Evolutionary conservation across 2,329 filamentous ascomycete species (phyloP), one percentile per base, ranked within the genome.

Genomic region (Microcyclosporella mali): DNA sequence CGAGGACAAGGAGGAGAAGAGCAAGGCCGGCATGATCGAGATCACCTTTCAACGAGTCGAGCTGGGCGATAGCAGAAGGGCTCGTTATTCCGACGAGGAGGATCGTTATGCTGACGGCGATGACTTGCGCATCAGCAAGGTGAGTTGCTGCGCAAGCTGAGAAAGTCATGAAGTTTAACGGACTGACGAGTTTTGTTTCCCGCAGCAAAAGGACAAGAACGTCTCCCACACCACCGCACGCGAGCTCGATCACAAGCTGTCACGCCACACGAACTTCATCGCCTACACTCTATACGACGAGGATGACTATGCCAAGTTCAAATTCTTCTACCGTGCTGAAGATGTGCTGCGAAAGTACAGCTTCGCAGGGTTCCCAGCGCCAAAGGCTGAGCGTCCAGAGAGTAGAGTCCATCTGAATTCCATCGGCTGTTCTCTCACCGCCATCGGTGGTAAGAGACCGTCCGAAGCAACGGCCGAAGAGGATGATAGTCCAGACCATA

Each of bases 301-400:
- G 6, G 18, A 21, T 18, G 37, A 40, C 6, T 44, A 35, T n/a
- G 47, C 44, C 9, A 40, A n/a, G 8, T 47, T 51, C 41, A 45
- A 40, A 27, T 48, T 48, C 45, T 48, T 43, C 32, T 51, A 51
- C 36, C 38, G 45, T 12, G 40, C 40, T 28, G 48, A 46, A 34
- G 33, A 45, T 2, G 37, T 37, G 1, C 33, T 51, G 35, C 37
- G 45, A 2, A 51, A 50, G 39, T 33, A 40, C 33, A 39, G 32
- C 37, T 45, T 45, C 18, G 6, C 30, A 12, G 41, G 41, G 27
- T 48, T 45, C 33, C 14, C 15, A 34, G 33, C 10, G 21, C 21
- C 21, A 9, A 25, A 4, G 6, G 9, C 21, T 9, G 9, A 25
- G 21, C 21, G 21, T 25, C 21, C 9, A 9, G 21, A 25, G 9